A percentile compares a stretch with the other conserved stretches of the same genome.
phyloP scores from a whole-genome alignment of 352 stramenopile species.

The Phytophthora vignae region DNA sequence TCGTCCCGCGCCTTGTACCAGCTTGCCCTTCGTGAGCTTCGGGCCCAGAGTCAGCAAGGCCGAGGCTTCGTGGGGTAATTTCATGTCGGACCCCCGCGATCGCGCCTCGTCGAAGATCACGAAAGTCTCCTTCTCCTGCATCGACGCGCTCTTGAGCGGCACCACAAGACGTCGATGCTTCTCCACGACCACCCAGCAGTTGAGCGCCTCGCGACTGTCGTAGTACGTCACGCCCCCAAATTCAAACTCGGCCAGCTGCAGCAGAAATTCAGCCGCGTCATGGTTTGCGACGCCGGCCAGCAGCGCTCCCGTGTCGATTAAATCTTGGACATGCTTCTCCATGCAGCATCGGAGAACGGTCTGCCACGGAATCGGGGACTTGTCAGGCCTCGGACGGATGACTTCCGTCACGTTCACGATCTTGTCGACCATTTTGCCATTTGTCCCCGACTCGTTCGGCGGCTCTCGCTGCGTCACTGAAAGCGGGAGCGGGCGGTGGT shows the following conservation, averaged over 20 bases:
- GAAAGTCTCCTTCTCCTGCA: constrained; percentile 88
- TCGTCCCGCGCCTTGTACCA: constrained; percentile 92
- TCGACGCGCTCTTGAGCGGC: constrained; percentile 65
- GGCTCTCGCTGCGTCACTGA: constrained; percentile 68
- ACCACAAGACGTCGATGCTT: constrained; percentile 48
- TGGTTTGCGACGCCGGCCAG: constrained; percentile 45
- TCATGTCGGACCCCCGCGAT: constrained; percentile 90
- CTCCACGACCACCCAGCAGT: constrained; percentile 86
- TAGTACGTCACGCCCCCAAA: constrained; percentile 87
- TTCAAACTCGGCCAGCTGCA: constrained; percentile 32
- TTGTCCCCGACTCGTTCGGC: constrained; percentile 68
- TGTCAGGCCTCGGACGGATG: constrained; percentile 47
- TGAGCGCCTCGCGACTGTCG: constrained; percentile 54
- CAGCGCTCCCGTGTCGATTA: background rate
- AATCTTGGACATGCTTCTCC: background rate
- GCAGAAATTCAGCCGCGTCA: constrained; percentile 22
- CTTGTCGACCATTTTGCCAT: constrained; percentile 89
- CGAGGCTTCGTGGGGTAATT: constrained; percentile 68
- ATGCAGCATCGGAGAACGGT: background rate
- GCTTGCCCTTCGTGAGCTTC: constrained; percentile 91
- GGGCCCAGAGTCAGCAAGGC: constrained; percentile 88
- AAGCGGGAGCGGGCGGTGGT: constrained; percentile 76
- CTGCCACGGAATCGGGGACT: background rate
- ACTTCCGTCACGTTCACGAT: constrained; percentile 50
- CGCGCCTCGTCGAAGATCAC: constrained; percentile 93